These are phyloP conservation scores for Kazachstania sp. DNA, from an alignment of 1,139 yeast species.

Conservation along the genomic window DNA sequence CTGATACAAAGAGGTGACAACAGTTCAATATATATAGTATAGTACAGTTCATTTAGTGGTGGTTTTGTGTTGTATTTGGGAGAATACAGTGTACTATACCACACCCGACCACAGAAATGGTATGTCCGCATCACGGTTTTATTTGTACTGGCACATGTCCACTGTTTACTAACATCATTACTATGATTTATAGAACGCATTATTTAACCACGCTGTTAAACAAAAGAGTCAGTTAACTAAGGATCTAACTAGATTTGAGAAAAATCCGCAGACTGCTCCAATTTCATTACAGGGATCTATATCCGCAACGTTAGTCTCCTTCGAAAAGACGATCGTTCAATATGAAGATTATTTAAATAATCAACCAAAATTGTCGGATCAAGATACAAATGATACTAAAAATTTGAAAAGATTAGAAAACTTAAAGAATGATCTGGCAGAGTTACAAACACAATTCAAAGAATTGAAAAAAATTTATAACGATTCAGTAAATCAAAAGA, in stretches of 20 bases:
- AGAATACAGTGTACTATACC: too few species aligned
- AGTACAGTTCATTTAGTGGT: too few species aligned
- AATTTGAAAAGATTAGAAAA: slow-evolving; percentile 54
- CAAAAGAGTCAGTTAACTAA: slow-evolving; percentile 66
- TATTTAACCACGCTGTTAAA: slow-evolving; percentile 82
- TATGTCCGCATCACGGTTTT: too few species aligned
- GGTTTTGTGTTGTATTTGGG: too few species aligned
- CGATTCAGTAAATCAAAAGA: slow-evolving; percentile 30
- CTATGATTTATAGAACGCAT: slow-evolving; percentile 55
- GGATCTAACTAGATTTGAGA: slow-evolving; percentile 62
- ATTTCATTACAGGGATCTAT: slow-evolving; percentile 72
- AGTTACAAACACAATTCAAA: slow-evolving; percentile 51
- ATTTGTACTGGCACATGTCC: too few species aligned
- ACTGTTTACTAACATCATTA: not conserved
- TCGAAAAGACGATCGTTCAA: slow-evolving; percentile 69
- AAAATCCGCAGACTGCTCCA: slow-evolving; percentile 59
- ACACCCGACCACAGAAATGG: too few species aligned
- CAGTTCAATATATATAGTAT: too few species aligned
- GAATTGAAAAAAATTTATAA: slow-evolving; percentile 60
- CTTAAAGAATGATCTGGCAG: slow-evolving; percentile 52
- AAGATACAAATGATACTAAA: slow-evolving; percentile 39
- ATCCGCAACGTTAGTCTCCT: slow-evolving; percentile 69
- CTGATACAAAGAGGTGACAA: too few species aligned
- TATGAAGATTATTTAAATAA: slow-evolving; percentile 52
- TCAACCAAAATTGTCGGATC: slow-evolving; percentile 38